Conservation (phyloP, 805 yeast genomes). For the Diddensiella santjacobensis region DNA sequence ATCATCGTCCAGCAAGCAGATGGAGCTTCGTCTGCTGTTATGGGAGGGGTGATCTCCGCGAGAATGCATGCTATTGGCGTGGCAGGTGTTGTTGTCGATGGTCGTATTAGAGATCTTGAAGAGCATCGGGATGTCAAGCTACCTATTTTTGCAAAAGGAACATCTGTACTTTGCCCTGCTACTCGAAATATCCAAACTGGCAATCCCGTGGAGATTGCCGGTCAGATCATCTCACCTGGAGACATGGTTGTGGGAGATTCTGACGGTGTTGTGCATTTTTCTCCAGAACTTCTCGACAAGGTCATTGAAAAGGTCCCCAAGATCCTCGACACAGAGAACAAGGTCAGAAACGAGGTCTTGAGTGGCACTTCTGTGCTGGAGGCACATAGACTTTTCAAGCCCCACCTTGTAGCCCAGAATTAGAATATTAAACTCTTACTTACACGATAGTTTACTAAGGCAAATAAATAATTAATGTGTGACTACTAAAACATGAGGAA, state of each 20-base stretch:
- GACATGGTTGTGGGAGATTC: constrained; percentile 14
- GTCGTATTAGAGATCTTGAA: constrained; percentile 13
- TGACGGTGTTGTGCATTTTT: constrained; percentile 15
- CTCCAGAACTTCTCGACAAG: constrained; percentile 7
- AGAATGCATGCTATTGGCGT: constrained; percentile 11
- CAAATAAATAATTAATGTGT: too few relatives aligned
- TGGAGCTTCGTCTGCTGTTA: constrained; percentile 10
- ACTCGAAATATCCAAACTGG: constrained; percentile 33
- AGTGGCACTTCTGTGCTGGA: constrained; percentile 12
- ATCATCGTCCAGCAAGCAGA: constrained; percentile 11
- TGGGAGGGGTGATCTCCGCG: constrained; percentile 18
- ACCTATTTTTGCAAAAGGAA: constrained; percentile 13
- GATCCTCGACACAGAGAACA: constrained; percentile 13
- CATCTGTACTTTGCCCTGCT: constrained; percentile 17
- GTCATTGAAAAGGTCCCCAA: constrained; percentile 11
- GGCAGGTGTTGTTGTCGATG: constrained; percentile 16
- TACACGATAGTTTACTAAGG: too few relatives aligned
- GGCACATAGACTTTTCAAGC: constrained; percentile 15
- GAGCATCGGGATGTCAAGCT: constrained; percentile 13
- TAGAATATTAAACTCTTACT: too few relatives aligned
- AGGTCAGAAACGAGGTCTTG: constrained; percentile 13
- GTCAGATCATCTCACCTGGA: constrained; percentile 71
- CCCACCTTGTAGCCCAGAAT: constrained; percentile 7
- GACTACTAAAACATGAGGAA: background rate
- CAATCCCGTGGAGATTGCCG: constrained; percentile 66